These are phyloP conservation scores for Didymellaceae sp. DNA, from an alignment of 2,329 filamentous ascomycete genomes.

Conservation along the genomic window DNA sequence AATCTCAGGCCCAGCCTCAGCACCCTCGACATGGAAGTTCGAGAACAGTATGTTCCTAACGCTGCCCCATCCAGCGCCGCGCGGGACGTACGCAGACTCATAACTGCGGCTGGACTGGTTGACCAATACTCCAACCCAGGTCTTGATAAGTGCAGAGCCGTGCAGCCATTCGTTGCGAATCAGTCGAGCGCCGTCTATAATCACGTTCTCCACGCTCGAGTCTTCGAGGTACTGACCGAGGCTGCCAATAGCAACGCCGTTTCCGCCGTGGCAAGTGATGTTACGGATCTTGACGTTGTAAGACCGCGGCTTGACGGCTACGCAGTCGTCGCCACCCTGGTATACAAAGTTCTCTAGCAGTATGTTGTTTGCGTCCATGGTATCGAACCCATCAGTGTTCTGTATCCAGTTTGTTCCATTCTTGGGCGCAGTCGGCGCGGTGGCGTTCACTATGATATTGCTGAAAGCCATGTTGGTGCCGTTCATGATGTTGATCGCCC, in stretches of 20 bases:
- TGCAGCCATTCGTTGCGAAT: conserved; percentile 7
- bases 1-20: conserved; percentile 9
- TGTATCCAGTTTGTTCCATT: conserved; percentile 9
- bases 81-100: conserved; percentile 2
- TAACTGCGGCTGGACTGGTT: conserved; percentile 8
- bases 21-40: conserved; percentile 5
- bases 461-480: conserved; percentile 8
- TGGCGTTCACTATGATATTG: conserved; percentile 6
- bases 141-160: conserved; percentile 5
- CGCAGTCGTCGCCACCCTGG: conserved; percentile 7
- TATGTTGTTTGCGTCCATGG: conserved; percentile 7
- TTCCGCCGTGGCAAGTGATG: conserved; percentile 3
- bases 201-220: conserved; percentile 2
- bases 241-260: conserved; percentile 8
- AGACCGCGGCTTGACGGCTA: conserved; percentile 3
- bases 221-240: conserved; percentile 8
- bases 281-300: conserved; percentile 3
- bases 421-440: conserved; percentile 1
- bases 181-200: conserved; percentile 2
- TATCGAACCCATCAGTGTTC: conserved; percentile 7
- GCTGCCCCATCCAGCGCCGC: conserved; percentile 4
- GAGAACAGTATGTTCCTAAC: conserved; percentile 3
- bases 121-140: conserved; percentile 5
- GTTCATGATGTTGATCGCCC: conserved; percentile 12
- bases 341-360: conserved; percentile 3